These are phyloP conservation scores for Solanum aculeatissimum DNA, from an alignment of 305 asterid genomes.

Conservation along the genomic window DNA sequence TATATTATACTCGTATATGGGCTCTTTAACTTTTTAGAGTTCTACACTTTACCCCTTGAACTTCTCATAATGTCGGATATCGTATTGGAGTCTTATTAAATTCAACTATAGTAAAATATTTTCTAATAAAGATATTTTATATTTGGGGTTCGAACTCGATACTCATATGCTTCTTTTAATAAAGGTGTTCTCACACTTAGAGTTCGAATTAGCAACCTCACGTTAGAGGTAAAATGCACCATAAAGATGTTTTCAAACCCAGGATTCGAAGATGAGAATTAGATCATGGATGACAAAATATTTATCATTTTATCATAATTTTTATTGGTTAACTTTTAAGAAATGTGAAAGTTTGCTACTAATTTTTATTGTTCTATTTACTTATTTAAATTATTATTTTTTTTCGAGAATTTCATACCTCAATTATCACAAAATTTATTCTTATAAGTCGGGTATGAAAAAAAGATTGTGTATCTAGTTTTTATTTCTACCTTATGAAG, in stretches of 20 bases:
- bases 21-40: background rate
- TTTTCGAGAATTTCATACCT: too few relatives aligned
- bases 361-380: background rate
- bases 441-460: background rate
- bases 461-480: fast-evolving
- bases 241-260: background rate
- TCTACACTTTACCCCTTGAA: background rate
- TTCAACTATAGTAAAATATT: background rate
- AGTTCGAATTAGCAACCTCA: fast-evolving
- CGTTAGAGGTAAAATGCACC: background rate
- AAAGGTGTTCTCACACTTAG: background rate
- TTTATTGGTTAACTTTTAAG: background rate
- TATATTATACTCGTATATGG: background rate
- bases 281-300: background rate
- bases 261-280: fast-evolving
- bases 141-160: background rate
- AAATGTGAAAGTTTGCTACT: background rate
- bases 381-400: too few relatives aligned
- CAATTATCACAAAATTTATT: too few relatives aligned
- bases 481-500: background rate
- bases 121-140: background rate
- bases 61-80: background rate
- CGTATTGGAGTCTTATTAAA: background rate
- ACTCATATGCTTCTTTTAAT: fast-evolving
- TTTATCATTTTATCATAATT: background rate